phyloP scores from a whole-genome alignment of 306 rosid species.

The Styphnolobium japonicum region DNA sequence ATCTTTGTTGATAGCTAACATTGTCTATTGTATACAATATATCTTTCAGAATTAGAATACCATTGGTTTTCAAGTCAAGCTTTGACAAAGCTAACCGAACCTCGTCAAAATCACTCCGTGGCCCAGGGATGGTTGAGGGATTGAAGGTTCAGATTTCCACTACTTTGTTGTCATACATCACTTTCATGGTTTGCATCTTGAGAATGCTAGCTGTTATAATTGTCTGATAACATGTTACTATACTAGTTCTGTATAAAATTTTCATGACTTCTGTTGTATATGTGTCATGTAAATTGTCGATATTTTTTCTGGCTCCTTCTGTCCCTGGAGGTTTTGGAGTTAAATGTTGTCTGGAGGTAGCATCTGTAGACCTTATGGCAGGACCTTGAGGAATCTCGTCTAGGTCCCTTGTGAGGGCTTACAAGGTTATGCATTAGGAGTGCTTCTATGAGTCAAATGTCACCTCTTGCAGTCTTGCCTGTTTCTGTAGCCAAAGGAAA shows the following conservation, averaged over 20 bases:
- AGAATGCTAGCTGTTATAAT: slow-evolving; percentile 15
- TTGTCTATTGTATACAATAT: slow-evolving; percentile 2
- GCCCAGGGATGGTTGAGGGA: slow-evolving; percentile 93
- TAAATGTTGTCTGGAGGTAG: slow-evolving; percentile 12
- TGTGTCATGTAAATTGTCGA: background rate
- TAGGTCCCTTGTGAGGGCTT: slow-evolving; percentile 6
- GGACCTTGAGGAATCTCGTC: slow-evolving; percentile 14
- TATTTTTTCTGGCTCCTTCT: background rate
- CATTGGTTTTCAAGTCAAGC: slow-evolving; percentile 93
- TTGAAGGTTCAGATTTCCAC: slow-evolving; percentile 55
- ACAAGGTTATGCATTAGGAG: background rate
- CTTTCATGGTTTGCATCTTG: slow-evolving; percentile 20
- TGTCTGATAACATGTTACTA: background rate
- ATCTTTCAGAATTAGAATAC: slow-evolving; percentile 80
- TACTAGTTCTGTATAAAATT: background rate
- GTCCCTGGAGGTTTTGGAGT: slow-evolving; percentile 10
- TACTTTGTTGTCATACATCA: slow-evolving; percentile 10
- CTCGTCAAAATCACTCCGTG: slow-evolving; percentile 91
- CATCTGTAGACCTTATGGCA: slow-evolving; percentile 3
- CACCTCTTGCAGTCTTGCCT: background rate
- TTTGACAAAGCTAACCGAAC: slow-evolving; percentile 96
- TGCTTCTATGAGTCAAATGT: slow-evolving; percentile 7
- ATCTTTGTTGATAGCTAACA: slow-evolving; percentile 7
- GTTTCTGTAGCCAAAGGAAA: background rate
- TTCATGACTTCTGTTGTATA: background rate